A percentile compares a stretch with the other conserved stretches of the same genome.
Evolutionary conservation across 768 basidiomycete genomes (phyloP).

Genomic region (Suillus luteus): DNA sequence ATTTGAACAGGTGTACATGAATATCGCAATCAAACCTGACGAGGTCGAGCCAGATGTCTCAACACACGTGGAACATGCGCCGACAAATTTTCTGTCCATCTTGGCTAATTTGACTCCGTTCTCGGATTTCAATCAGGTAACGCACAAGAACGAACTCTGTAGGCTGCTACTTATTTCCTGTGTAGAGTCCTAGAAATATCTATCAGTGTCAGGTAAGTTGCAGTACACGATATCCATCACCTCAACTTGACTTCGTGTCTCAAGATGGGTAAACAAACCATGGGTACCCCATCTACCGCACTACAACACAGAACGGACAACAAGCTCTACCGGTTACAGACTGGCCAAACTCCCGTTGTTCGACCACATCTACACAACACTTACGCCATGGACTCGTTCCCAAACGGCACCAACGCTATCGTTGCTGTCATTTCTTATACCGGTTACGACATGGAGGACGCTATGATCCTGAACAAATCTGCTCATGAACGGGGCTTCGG

Average conservation of each 20-base stretch:
- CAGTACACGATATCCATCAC: background rate
- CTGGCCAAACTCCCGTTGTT: constrained; percentile 92
- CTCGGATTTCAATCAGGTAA: constrained; percentile 97
- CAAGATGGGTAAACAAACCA: constrained; percentile 99
- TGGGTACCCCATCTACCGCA: constrained; percentile 97
- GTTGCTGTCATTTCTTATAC: constrained; percentile 99
- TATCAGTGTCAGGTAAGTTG: constrained; percentile 84
- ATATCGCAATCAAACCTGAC: constrained; percentile 88
- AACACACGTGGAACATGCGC: constrained; percentile 91
- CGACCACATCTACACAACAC: constrained; percentile 89
- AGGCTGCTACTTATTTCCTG: constrained; percentile 11
- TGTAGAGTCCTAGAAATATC: constrained; percentile 84
- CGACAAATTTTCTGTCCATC: constrained; percentile 95
- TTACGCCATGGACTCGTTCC: constrained; percentile 98
- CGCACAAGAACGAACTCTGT: background rate
- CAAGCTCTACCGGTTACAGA: constrained; percentile 95
- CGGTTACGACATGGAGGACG: constrained; percentile 99
- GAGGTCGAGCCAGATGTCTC: constrained; percentile 79
- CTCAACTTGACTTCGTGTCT: background rate
- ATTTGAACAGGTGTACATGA: constrained; percentile 99
- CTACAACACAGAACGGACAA: constrained; percentile 94
- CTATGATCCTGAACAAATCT: constrained; percentile 99
- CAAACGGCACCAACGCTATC: constrained; percentile 96
- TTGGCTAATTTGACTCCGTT: constrained; percentile 98
- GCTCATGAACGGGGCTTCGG: constrained; percentile 97